Evolutionary conservation across 1,139 yeast species (phyloP).

Genomic region (Pneumocystis canis): DNA sequence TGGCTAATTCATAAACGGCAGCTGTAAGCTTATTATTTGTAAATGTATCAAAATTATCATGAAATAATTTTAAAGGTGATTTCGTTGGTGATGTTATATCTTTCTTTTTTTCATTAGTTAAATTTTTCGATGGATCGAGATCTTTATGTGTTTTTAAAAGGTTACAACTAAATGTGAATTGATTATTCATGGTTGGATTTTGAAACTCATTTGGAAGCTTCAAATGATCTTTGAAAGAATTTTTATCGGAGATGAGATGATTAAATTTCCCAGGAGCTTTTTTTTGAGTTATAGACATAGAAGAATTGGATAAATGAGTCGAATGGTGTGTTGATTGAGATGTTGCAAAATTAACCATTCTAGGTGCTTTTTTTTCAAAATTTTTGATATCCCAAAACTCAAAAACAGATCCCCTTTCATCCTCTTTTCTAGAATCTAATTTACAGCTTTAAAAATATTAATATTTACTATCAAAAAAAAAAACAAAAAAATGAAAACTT

Average conservation of each 20-base stretch:
- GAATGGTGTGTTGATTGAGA: neutral
- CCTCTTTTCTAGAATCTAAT: neutral
- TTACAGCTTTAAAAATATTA: neutral
- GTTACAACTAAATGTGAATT: neutral
- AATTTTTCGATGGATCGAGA: neutral
- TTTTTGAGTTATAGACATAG: neutral
- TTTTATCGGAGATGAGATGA: neutral
- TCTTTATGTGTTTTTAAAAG: neutral
- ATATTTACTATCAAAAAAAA: neutral
- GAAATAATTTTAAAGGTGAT: constrained; percentile 13
- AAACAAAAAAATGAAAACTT: neutral
- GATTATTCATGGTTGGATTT: neutral
- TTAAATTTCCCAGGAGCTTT: neutral
- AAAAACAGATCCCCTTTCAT: neutral
- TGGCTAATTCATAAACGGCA: constrained; percentile 1
- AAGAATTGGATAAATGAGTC: neutral
- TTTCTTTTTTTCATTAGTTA: neutral
- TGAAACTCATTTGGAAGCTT: neutral
- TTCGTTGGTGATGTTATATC: constrained; percentile 4
- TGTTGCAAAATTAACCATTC: neutral
- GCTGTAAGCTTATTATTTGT: constrained; percentile 8
- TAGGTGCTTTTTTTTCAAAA: neutral
- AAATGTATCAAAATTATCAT: constrained; percentile 12
- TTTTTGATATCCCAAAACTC: neutral
- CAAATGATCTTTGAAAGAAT: neutral